A percentile compares a stretch with the other conserved stretches of the same genome.
These are phyloP conservation scores for Kalanchoe fedtschenkoi DNA, from an alignment of 164 flowering plant genomes.

Conservation along the genomic window DNA sequence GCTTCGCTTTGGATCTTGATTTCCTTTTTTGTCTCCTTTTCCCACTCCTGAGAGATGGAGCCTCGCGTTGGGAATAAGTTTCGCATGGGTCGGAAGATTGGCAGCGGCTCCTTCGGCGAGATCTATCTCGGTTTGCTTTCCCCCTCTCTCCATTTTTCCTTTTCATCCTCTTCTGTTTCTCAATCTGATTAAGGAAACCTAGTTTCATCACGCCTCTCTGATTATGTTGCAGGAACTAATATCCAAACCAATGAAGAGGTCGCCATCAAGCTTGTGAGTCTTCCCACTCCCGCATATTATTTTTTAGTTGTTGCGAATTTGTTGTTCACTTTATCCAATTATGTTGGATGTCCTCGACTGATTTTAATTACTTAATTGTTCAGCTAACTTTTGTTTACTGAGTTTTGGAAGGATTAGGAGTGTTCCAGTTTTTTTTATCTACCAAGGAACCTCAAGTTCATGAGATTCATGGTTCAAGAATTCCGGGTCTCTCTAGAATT, in stretches of 20 bases:
- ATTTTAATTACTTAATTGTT: no score
- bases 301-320: neutral
- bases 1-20: no score
- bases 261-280: slow-evolving; percentile 81
- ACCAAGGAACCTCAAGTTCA: no score
- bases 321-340: neutral
- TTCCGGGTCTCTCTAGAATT: no score
- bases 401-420: no score
- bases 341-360: neutral
- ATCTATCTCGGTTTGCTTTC: slow-evolving; percentile 62
- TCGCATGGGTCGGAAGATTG: slow-evolving; percentile 81
- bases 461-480: no score
- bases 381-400: no score
- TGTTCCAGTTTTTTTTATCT: no score
- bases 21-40: no score
- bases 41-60: slow-evolving; percentile 37
- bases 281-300: neutral
- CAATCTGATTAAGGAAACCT: neutral
- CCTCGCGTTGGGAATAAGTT: slow-evolving; percentile 83
- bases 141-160: neutral
- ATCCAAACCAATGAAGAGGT: slow-evolving; percentile 85
- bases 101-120: slow-evolving; percentile 91
- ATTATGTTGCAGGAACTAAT: slow-evolving; percentile 50
- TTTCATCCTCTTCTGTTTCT: neutral
- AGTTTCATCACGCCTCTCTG: neutral